These are phyloP conservation scores for Arachis hypogaea DNA, from an alignment of 306 rosid species.

Conservation along the genomic window DNA sequence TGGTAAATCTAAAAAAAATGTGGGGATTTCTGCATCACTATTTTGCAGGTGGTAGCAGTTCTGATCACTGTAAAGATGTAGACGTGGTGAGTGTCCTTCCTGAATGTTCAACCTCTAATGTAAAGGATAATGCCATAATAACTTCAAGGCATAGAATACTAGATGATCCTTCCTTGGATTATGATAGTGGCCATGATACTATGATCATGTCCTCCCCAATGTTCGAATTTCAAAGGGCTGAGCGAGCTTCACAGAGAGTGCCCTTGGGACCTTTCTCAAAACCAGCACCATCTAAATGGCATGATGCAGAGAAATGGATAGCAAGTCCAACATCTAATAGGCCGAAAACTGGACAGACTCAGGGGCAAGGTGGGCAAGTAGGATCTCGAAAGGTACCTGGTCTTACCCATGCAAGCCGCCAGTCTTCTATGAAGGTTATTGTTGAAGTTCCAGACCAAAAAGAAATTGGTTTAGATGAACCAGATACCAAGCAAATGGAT, in stretches of 20 bases:
- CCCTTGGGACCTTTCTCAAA: conserved; percentile 80
- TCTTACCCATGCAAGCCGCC: conserved; percentile 65
- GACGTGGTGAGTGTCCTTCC: conserved; percentile 86
- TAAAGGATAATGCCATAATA: conserved; percentile 47
- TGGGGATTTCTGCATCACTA: background rate
- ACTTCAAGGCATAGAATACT: conserved; percentile 55
- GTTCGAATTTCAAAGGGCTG: conserved; percentile 91
- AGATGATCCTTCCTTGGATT: conserved; percentile 69
- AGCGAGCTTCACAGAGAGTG: conserved; percentile 70
- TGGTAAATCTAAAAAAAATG: conserved; percentile 15
- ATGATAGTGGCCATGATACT: conserved; percentile 59
- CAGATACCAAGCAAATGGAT: conserved; percentile 89
- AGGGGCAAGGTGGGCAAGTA: conserved; percentile 60
- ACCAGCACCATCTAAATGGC: conserved; percentile 97
- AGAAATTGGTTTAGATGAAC: conserved; percentile 66
- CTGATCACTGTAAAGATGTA: conserved; percentile 82
- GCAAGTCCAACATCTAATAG: conserved; percentile 83
- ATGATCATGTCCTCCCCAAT: conserved; percentile 56
- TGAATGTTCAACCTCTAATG: conserved; percentile 57
- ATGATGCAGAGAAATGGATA: conserved; percentile 98
- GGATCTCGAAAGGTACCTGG: conserved; percentile 58
- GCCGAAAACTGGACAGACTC: conserved; percentile 65
- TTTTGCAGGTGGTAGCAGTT: conserved; percentile 65
- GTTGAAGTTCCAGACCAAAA: conserved; percentile 80
- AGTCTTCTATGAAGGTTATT: conserved; percentile 70